These are phyloP conservation scores for Tolypocladium tropicale DNA, from an alignment of 2,329 filamentous ascomycete species.

Conservation along the genomic window DNA sequence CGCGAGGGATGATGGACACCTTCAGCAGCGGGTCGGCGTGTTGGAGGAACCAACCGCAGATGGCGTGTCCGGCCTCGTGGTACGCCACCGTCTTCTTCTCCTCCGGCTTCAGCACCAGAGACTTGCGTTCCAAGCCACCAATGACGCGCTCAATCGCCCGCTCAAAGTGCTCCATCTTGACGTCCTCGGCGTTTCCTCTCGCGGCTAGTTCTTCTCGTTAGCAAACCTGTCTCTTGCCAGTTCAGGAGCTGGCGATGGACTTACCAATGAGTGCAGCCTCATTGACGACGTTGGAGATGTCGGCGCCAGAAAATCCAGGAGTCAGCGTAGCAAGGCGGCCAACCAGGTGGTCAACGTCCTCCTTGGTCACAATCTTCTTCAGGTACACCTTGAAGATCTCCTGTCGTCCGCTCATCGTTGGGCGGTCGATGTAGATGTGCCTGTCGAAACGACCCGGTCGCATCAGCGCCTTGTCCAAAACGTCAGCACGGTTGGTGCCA, in stretches of 20 bases:
- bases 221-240: conserved; percentile 16
- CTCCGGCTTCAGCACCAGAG: conserved; percentile 79
- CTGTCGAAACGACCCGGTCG: conserved; percentile 93
- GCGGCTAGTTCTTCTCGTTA: conserved; percentile 50
- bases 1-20: conserved; percentile 96
- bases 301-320: conserved; percentile 91
- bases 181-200: conserved; percentile 66
- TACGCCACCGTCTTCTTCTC: conserved; percentile 97
- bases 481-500: conserved; percentile 90
- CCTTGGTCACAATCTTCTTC: conserved; percentile 86
- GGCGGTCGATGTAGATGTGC: conserved; percentile 89
- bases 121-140: conserved; percentile 95
- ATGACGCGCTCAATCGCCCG: conserved; percentile 96
- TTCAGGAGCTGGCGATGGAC: conserved; percentile 18
- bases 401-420: conserved; percentile 92
- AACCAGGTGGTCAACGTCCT: conserved; percentile 78
- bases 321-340: conserved; percentile 87
- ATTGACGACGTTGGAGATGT: conserved; percentile 97
- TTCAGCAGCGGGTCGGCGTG: conserved; percentile 96
- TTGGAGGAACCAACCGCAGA: conserved; percentile 96
- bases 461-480: conserved; percentile 92
- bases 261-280: conserved; percentile 92
- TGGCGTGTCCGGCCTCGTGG: conserved; percentile 95
- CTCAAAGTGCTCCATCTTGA: conserved; percentile 88
- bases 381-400: conserved; percentile 95